Evolutionary conservation across 371 early-diverging fungal genomes (phyloP).

Genomic region (Mucor piriformis): DNA sequence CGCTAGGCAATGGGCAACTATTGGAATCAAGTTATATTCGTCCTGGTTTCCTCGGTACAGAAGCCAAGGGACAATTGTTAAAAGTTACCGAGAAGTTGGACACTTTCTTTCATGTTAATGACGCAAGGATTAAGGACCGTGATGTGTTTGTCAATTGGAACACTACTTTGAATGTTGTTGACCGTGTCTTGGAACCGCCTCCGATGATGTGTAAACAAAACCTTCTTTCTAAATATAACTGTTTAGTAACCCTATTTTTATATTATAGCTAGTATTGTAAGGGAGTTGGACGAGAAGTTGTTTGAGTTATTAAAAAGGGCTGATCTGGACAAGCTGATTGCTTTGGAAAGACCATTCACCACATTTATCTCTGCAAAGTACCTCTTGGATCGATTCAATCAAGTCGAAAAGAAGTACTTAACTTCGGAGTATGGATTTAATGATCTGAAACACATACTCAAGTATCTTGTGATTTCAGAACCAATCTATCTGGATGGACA

Average conservation of each 20-base stretch:
- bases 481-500: constrained; percentile 36
- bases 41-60: constrained; percentile 39
- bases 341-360: constrained; percentile 46
- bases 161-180: constrained; percentile 27
- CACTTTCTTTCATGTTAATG: constrained; percentile 14
- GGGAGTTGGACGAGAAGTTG: constrained; percentile 28
- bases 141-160: constrained; percentile 40
- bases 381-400: constrained; percentile 38
- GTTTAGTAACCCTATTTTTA: neutral
- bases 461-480: constrained; percentile 43
- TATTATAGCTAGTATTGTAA: constrained; percentile 34
- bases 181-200: constrained; percentile 27
- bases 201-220: constrained; percentile 17
- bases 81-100: constrained; percentile 40
- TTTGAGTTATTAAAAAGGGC: constrained; percentile 31
- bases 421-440: constrained; percentile 36
- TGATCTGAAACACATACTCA: constrained; percentile 37
- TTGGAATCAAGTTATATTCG: constrained; percentile 47
- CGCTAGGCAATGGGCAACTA: constrained; percentile 41
- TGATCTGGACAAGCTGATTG: constrained; percentile 14
- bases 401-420: constrained; percentile 44
- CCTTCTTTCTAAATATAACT: neutral
- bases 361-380: constrained; percentile 40
- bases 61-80: constrained; percentile 38
- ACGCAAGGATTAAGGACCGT: constrained; percentile 19